Evolutionary conservation across 2,329 filamentous ascomycete genomes (phyloP).

Genomic region (Cordyceps javanica): DNA sequence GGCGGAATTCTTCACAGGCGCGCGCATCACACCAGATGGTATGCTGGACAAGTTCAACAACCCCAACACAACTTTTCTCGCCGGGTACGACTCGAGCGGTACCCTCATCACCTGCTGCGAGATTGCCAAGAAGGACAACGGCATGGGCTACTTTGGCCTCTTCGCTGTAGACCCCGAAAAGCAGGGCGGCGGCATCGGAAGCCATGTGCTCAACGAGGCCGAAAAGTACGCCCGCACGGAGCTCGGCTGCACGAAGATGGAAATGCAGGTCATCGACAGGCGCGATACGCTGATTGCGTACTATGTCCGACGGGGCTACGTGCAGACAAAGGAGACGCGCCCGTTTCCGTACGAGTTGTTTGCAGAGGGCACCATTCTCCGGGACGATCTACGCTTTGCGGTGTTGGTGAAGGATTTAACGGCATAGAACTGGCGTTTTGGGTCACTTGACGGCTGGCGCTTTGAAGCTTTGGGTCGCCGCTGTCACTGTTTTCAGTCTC

Average conservation of each 20-base stretch:
- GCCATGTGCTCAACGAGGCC: conserved; percentile 33
- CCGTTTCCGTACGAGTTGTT: conserved; percentile 37
- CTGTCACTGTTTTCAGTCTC: background rate
- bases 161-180: conserved; percentile 39
- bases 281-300: conserved; percentile 39
- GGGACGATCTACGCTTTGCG: conserved; percentile 38
- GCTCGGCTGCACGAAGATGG: conserved; percentile 30
- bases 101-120: conserved; percentile 39
- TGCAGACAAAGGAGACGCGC: conserved; percentile 29
- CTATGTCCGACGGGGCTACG: conserved; percentile 39
- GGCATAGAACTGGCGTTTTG: background rate
- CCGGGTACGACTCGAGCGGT: conserved; percentile 26
- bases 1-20: conserved; percentile 36
- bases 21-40: conserved; percentile 35
- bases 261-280: conserved; percentile 39
- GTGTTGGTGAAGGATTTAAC: conserved; percentile 33
- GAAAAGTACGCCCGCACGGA: conserved; percentile 30
- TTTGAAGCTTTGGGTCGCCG: background rate
- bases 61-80: conserved; percentile 30
- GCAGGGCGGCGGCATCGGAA: conserved; percentile 39
- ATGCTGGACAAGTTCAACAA: conserved; percentile 34
- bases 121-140: conserved; percentile 24
- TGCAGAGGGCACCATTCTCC: conserved; percentile 29
- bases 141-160: conserved; percentile 38
- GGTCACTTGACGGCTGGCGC: background rate